Evolutionary conservation across 2,329 filamentous ascomycete genomes (phyloP), one percentile per base, ranked within the genome.

Genomic region (Fusarium odoratissimum): DNA sequence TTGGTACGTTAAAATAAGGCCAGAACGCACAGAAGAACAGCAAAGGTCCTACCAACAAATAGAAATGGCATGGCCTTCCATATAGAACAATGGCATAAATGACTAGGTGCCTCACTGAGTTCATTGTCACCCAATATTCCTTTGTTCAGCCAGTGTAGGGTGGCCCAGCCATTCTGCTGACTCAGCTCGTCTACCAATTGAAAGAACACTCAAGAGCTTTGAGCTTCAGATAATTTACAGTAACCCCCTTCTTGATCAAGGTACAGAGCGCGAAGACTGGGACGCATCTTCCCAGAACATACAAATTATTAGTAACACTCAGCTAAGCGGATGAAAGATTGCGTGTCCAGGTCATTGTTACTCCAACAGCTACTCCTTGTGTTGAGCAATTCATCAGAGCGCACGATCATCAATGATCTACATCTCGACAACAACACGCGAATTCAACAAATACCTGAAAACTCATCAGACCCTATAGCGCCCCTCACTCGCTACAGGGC

Each of bases 171-270:
- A 37, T 28, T 2, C 16, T 63, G 71, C 72, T 75, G 70, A 73
- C 60, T 75, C 72, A 73, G 66, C 72, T 40, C 55, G 25, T 38
- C 48, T 48, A 44, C 54, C 44, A 59, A 64, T 71, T 68, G 63
- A 68, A 61, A 60, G 70, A 55, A 57, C 63, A 59, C 63, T 54
- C 58, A 28, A 67, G 65, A 66, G 60, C 65, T 67, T 71, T 60
- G 71, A 71, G 55, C 71, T 48, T 64, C 58, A 71, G 46, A 48
- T 61, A 66, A 68, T 42, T 55, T 61, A 58, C 41, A 59, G 46
- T 57, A 35, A 48, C 37, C 51, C 51, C 60, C 59, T 73, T 68
- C 54, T 48, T 58, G 40, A 25, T 71, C 67, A 58, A 64, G 37
- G 45, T 56, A 60, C 57, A 62, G 46, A 49, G 52, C 71, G 67